Evolutionary conservation across 2,329 filamentous ascomycete genomes (phyloP), one percentile per base, ranked within the genome.

Genomic region (Calonectria crousiana): DNA sequence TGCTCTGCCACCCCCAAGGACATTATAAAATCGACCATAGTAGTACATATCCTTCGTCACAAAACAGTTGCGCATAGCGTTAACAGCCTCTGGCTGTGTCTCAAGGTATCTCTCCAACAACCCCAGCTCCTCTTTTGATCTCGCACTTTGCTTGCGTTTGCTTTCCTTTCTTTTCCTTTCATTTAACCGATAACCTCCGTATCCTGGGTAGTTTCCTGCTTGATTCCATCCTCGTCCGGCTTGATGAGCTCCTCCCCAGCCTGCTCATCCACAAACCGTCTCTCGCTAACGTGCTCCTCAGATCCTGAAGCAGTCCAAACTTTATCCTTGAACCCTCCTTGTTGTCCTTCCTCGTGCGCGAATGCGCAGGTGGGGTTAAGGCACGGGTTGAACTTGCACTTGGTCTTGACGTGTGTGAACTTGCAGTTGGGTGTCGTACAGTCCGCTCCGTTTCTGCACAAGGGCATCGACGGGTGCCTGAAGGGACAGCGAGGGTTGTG

Each of bases 361-460:
- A 95, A 98, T 6, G 93, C 89, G 84, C 97, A 99, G 79, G 88
- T 90, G n/a, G 93, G 91, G 86, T 98, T 98, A 76, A 95, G 91
- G 86, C 97, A 99, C 0, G 96, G 97, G 79, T 93, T 96, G 87
- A 94, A 98, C 83, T 93, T 95, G 92, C 97, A 99, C 84, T 93
- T 91, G 62, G 93, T 94, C 84, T 93, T 92, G 78, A 94, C 87
- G 86, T 99, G 97, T 16, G 95, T 96, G 83, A 98, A 99, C 79
- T 95, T 95, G 91, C 97, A 99, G 74, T 92, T 92, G 16, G 92
- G 87, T 5, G 92, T 92, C 44, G 93, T 93, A 88, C 97, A 99
- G 83, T 96, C 95, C 62, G 93, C 94, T 34, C 97, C 97, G 83
- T 98, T 98, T 73, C 95, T 93, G 87, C 97, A 99, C 30, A 95